Base-by-base conservation (phyloP, 352 stramenopile species). In the Globisporangium cystogenes region DNA sequence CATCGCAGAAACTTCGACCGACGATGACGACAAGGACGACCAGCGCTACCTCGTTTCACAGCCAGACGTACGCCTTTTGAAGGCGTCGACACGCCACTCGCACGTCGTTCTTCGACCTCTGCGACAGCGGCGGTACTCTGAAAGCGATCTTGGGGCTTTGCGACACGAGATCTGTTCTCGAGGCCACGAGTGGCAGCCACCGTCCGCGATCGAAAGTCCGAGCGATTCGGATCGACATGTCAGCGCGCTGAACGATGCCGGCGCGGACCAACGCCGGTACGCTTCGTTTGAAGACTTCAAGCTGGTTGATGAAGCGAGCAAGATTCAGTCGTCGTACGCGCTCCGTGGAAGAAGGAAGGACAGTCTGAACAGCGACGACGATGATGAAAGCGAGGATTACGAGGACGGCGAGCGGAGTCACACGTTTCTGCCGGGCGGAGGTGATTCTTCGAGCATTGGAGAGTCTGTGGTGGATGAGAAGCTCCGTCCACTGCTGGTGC, bases 401-500 rank as follows among this genome's bases (percentile, higher is more conserved):
- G 43, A 58, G 11, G 42, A 55, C 10, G 27, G 2, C 15, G 51
- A 65, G 21, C 46, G 37, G 21, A 61, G 46, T 40, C 51, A 5
- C 21, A 27, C 51, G 23, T 40, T 41, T 16, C n/a, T 31, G 14
- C 27, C 54, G 1, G 41, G 41, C 1, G 59, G 64, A 23, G 43
- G 56, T 62, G 4, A 51, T 47, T 15, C 53, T 47, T 21, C 46
- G 54, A 35, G 57, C 57, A 37, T 53, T 12, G 70, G 80, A 55
- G 70, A 77, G 29, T 51, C 66, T 26, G 57, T 53, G 16, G 48
- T 90, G 18, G 79, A 90, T 31, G 79, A 86, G 35, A 90, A 90
- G 52, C 40, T 90, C 5, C 70, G 79, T 4, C 79, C 79, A 15
- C 60, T 90, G 20, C 47, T 90, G 16, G 68, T 88, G 43, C 79